phyloP scores from a whole-genome alignment of 2,329 filamentous ascomycete genomes.

The Moelleriella libera region DNA sequence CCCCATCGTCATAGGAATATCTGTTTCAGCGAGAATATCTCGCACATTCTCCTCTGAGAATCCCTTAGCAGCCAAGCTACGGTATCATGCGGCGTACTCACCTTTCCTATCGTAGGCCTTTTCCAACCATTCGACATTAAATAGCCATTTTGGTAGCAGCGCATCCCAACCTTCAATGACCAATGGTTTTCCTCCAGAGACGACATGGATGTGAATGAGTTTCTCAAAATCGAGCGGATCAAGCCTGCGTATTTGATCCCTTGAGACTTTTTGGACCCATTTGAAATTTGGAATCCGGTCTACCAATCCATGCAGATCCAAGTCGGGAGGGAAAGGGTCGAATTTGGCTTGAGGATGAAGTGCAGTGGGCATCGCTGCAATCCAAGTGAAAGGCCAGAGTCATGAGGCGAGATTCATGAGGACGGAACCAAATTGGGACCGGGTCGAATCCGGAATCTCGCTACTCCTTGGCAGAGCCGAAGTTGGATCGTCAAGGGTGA shows the following conservation, averaged over 20 bases:
- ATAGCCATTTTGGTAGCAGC: conserved; percentile 61
- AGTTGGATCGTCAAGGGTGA: too few species aligned
- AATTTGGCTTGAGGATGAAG: conserved; percentile 77
- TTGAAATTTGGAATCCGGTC: conserved; percentile 72
- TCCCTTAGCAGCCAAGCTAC: conserved; percentile 8
- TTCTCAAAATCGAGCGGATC: conserved; percentile 73
- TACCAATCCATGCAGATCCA: conserved; percentile 65
- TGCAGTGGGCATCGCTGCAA: conserved; percentile 52
- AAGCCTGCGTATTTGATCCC: conserved; percentile 62
- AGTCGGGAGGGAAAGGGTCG: conserved; percentile 75
- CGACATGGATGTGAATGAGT: conserved; percentile 69
- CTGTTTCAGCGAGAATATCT: conserved; percentile 57
- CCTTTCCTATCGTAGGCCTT: conserved; percentile 66
- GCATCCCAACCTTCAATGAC: conserved; percentile 83
- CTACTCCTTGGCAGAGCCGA: too few species aligned
- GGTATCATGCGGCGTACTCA: conserved; percentile 22
- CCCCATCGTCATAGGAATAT: conserved; percentile 72
- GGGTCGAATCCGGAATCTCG: too few species aligned
- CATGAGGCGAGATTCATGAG: too few species aligned
- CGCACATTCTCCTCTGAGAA: conserved; percentile 64
- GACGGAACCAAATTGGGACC: too few species aligned
- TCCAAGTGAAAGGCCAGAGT: too few species aligned
- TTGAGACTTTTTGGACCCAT: conserved; percentile 70
- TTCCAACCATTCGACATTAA: conserved; percentile 69
- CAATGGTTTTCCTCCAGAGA: conserved; percentile 72